Evolutionary conservation across 2,329 filamentous ascomycete genomes (phyloP), one percentile per base, ranked within the genome.

Genomic region (Monosporascus sp.): DNA sequence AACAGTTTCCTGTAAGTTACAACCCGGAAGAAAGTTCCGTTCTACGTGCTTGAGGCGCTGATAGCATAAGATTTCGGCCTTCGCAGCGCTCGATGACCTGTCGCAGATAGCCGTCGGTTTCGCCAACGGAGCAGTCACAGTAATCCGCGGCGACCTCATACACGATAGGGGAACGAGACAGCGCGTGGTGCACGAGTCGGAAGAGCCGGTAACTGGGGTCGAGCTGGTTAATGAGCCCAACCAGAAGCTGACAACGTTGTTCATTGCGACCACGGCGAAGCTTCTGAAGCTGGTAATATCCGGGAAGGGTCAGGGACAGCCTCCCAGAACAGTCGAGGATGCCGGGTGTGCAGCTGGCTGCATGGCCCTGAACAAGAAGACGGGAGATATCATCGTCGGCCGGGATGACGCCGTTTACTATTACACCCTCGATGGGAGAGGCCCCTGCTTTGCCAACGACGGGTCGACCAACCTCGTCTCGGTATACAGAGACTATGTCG

Each of bases 361-460:
- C 70, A 96, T 99, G 90, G 89, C 90, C 0, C 79, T 93, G 14
- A 90, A 97, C 68, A 83, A 81, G 56, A 80, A 82, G 57, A 88
- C 85, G 0, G 90, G 88, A 5, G 90, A 97, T 59, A 86, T 99
- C 20, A 82, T 99, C 3, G 87, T 99, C n/a, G 94, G 88, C 1
- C 80, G 94, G 56, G 90, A 97, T 61, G 95, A 99, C 79, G 94
- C 93, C 7, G 88, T 99, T 51, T 97, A 97, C 72, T 92, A 90
- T 54, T 99, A 97, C 71, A 89, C 87, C 0, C 74, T 88, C 1
- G 88, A 94, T 54, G 93, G 93, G 0, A 83, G 92, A 54, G 91
- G 91, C 0, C 87, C 90, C 1, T 93, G 90, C 41, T 92, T 89
- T 70, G 91, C 91, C 0, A 97, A 95, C 66, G 93, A 99, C 67